Evolutionary conservation across 352 stramenopile species (phyloP).

Genomic region (Halophytophthora batemanensis): DNA sequence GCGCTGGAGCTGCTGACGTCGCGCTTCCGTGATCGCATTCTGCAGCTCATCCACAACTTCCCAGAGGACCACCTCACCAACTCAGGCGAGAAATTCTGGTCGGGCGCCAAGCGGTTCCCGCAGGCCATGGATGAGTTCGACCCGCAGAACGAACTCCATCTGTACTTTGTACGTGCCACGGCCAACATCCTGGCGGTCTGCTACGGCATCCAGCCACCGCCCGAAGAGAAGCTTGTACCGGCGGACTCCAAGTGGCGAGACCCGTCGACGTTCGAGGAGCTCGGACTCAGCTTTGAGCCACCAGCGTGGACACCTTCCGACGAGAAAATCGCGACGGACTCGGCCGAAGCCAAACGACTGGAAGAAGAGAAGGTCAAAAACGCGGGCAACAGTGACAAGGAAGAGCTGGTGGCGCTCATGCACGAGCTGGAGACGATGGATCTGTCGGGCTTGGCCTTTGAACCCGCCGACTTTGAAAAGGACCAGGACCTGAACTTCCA

Average conservation of each 20-base stretch:
- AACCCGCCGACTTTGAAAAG: constrained; percentile 96
- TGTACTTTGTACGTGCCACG: constrained; percentile 77
- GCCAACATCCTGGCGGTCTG: constrained; percentile 81
- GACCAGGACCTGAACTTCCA: constrained; percentile 95
- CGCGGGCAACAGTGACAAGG: constrained; percentile 57
- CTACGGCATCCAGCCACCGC: constrained; percentile 67
- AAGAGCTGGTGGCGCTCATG: constrained; percentile 66
- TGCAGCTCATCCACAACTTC: constrained; percentile 86
- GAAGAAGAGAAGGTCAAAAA: constrained; percentile 68
- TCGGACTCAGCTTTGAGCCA: constrained; percentile 37
- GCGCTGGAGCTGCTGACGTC: constrained; percentile 76
- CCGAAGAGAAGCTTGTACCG: constrained; percentile 62
- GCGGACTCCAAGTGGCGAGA: constrained; percentile 85
- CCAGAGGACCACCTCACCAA: constrained; percentile 82
- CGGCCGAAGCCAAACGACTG: constrained; percentile 62
- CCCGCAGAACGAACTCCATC: constrained; percentile 52
- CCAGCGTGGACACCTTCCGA: constrained; percentile 64
- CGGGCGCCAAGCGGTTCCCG: constrained; percentile 81
- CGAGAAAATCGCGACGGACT: constrained; percentile 77
- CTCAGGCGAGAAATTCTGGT: constrained; percentile 83
- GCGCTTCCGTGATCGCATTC: constrained; percentile 86
- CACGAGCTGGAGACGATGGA: constrained; percentile 64
- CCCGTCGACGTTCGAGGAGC: constrained; percentile 55
- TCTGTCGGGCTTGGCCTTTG: constrained; percentile 54
- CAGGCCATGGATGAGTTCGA: constrained; percentile 64